phyloP scores from a whole-genome alignment of 2,329 filamentous ascomycete genomes.

The Fusarium secorum region DNA sequence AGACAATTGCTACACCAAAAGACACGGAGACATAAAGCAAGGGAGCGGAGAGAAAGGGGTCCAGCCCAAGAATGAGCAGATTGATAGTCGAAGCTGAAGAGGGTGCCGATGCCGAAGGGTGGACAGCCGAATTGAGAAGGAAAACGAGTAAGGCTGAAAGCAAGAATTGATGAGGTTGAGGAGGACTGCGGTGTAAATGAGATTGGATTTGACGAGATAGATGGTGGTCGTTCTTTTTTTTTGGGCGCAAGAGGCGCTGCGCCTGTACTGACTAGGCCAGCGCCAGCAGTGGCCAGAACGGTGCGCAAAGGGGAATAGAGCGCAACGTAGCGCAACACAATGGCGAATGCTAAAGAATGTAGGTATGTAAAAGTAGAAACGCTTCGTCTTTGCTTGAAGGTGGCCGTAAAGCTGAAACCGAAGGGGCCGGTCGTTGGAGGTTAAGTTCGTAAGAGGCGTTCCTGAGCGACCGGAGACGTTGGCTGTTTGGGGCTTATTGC shows the following conservation, averaged over 20 bases:
- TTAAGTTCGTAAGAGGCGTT: conserved; percentile 32
- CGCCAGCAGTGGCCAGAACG: conserved; percentile 36
- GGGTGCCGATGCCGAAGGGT: not conserved
- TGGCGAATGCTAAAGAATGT: not conserved
- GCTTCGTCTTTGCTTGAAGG: not conserved
- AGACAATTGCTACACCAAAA: conserved; percentile 16
- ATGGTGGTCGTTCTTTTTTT: not conserved
- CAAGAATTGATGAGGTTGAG: conserved; percentile 9
- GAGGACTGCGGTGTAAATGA: conserved; percentile 32
- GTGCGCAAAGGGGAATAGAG: conserved; percentile 16
- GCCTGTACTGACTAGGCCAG: conserved; percentile 27
- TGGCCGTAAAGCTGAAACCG: conserved; percentile 24
- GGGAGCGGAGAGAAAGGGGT: conserved; percentile 25
- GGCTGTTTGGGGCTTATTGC: conserved; percentile 16
- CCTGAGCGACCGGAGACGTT: conserved; percentile 16
- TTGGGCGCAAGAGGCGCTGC: conserved; percentile 19
- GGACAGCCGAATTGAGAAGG: not conserved
- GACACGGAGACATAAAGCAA: conserved; percentile 24
- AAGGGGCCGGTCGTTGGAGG: conserved; percentile 17
- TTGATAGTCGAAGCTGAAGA: conserved; percentile 11
- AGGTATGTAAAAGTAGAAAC: not conserved
- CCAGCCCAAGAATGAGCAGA: conserved; percentile 36
- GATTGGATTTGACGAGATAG: conserved; percentile 1
- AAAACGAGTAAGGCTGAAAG: conserved; percentile 12
- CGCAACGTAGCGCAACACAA: conserved; percentile 10